These are phyloP conservation scores for Salix brachista DNA, from an alignment of 345 rosid genomes.

Conservation along the genomic window DNA sequence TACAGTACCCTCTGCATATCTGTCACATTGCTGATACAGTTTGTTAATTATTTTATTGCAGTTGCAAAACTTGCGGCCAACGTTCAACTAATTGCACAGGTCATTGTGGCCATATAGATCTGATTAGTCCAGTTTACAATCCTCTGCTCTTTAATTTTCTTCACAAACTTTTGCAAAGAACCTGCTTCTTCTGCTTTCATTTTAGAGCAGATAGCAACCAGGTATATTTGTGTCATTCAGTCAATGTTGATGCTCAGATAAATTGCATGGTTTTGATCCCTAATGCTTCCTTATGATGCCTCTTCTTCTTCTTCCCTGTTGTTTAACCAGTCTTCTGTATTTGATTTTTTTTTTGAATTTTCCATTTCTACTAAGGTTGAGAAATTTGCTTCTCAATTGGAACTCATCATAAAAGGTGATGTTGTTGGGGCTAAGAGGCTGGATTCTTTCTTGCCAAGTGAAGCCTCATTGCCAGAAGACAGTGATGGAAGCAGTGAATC, in stretches of 20 bases:
- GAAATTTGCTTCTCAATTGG: slow-evolving; percentile 52
- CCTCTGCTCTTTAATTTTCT: slow-evolving; percentile 70
- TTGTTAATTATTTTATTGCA: slow-evolving; percentile 37
- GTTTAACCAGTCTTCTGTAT: neutral
- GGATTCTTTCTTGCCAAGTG: slow-evolving; percentile 26
- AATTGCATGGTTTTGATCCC: slow-evolving; percentile 3
- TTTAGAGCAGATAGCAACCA: slow-evolving; percentile 37
- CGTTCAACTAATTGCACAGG: slow-evolving; percentile 62
- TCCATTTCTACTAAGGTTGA: slow-evolving; percentile 45
- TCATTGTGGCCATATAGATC: slow-evolving; percentile 88
- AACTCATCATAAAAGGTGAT: slow-evolving; percentile 75
- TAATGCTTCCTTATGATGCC: neutral
- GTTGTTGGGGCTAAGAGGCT: slow-evolving; percentile 61
- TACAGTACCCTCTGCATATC: neutral
- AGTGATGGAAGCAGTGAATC: slow-evolving; percentile 43
- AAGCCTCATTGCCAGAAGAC: slow-evolving; percentile 31
- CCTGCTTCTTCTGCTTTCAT: slow-evolving; percentile 63
- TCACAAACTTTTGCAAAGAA: slow-evolving; percentile 49
- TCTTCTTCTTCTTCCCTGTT: neutral
- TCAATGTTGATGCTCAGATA: neutral
- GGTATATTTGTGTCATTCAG: slow-evolving; percentile 31
- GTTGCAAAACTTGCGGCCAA: slow-evolving; percentile 77
- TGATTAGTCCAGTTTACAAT: slow-evolving; percentile 65
- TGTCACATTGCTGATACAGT: slow-evolving; percentile 5
- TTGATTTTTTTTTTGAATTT: neutral